Conservation (phyloP, 2,329 filamentous ascomycete genomes). For the Cercospora zeina region DNA sequence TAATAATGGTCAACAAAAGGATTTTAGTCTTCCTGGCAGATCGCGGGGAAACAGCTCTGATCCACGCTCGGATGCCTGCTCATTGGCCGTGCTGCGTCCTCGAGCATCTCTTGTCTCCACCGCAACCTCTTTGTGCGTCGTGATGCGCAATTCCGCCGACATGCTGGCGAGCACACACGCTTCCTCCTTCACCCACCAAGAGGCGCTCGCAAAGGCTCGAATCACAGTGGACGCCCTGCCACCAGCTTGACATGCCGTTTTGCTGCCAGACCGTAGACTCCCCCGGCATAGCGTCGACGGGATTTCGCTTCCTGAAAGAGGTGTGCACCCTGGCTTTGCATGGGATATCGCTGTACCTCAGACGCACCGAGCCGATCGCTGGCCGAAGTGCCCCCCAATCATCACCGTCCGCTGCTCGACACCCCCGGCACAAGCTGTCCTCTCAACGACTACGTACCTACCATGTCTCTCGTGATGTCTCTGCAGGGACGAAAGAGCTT, state of each 20-base stretch:
- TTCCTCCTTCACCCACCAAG: neutral
- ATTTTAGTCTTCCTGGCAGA: slow-evolving; percentile 13
- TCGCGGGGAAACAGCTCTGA: slow-evolving; percentile 17
- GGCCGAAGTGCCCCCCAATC: slow-evolving; percentile 6
- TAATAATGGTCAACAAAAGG: neutral
- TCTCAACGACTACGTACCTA: slow-evolving; percentile 9
- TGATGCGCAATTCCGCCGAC: slow-evolving; percentile 22
- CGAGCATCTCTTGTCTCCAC: neutral
- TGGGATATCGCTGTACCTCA: slow-evolving; percentile 6
- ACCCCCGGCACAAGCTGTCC: slow-evolving; percentile 2
- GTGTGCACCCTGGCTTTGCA: slow-evolving; percentile 2
- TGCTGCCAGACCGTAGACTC: too few species aligned
- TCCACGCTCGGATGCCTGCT: neutral
- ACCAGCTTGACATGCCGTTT: neutral
- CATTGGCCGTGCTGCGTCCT: neutral
- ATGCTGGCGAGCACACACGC: slow-evolving; percentile 14
- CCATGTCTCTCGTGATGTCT: slow-evolving; percentile 16
- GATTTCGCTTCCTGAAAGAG: slow-evolving; percentile 11
- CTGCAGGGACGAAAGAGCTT: slow-evolving; percentile 17
- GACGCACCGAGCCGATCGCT: slow-evolving; percentile 17
- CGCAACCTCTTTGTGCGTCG: neutral
- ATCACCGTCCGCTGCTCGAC: neutral
- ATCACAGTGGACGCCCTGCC: neutral
- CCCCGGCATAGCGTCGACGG: neutral
- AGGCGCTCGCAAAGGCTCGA: slow-evolving; percentile 8